A percentile compares a stretch with the other conserved stretches of the same genome.
These are phyloP conservation scores for Penicillium paradoxum DNA, from an alignment of 495 filamentous ascomycete genomes.

Conservation along the genomic window DNA sequence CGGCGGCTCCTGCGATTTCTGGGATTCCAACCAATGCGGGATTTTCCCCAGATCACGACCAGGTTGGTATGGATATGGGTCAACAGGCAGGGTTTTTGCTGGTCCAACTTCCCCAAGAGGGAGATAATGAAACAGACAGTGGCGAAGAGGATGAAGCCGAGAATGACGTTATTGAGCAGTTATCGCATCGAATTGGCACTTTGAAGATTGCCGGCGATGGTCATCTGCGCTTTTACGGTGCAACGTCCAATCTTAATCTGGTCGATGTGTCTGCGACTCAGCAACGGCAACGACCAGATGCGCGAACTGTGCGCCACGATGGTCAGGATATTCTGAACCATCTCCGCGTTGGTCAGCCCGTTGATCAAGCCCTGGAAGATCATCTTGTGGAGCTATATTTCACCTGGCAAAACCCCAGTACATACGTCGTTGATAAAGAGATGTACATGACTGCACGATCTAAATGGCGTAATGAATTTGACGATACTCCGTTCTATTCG, in stretches of 20 bases:
- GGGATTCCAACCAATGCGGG: conserved; percentile 21
- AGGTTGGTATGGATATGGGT: conserved; percentile 31
- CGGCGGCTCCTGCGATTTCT: background rate
- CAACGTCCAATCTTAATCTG: conserved; percentile 46
- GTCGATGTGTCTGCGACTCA: conserved; percentile 43
- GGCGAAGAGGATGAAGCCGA: conserved; percentile 44
- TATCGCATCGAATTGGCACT: conserved; percentile 44
- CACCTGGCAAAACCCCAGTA: conserved; percentile 48
- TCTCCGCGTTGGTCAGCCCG: conserved; percentile 38
- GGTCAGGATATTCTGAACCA: conserved; percentile 44
- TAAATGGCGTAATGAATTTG: conserved; percentile 39
- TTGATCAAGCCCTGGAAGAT: conserved; percentile 40
- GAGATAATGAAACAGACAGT: conserved; percentile 35
- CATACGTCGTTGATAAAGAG: conserved; percentile 46
- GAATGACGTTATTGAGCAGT: conserved; percentile 42
- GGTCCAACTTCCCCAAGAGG: conserved; percentile 17
- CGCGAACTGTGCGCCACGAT: conserved; percentile 43
- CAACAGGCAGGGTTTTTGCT: conserved; percentile 31
- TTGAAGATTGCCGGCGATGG: conserved; percentile 47
- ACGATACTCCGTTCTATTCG: conserved; percentile 46
- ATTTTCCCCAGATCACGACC: conserved; percentile 29
- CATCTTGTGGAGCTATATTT: conserved; percentile 49
- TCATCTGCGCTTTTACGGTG: conserved; percentile 45
- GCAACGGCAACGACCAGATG: conserved; percentile 48
- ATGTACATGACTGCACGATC: conserved; percentile 41